Evolutionary conservation across 306 rosid species (phyloP).

Genomic region (Medicago ruthenica): DNA sequence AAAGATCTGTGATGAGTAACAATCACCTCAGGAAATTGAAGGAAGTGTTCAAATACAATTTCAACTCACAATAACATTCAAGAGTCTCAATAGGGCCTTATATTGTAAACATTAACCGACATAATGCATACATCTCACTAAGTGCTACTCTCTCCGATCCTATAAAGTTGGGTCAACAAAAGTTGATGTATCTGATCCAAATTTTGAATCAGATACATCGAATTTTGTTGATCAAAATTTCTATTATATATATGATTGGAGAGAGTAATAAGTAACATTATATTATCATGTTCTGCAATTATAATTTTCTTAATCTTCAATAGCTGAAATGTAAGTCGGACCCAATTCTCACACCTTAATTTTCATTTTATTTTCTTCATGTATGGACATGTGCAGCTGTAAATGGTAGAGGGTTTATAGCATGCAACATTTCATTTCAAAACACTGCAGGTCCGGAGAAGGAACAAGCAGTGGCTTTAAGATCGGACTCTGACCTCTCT

Average conservation of each 20-base stretch:
- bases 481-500: constrained; percentile 80
- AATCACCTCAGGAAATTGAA: constrained; percentile 5
- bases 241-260: no score
- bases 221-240: no score
- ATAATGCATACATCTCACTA: no score
- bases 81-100: constrained; percentile 9
- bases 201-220: no score
- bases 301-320: no score
- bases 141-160: no score
- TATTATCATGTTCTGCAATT: no score
- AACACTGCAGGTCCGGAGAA: constrained; percentile 85
- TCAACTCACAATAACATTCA: neutral
- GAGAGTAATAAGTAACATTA: no score
- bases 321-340: neutral
- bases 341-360: neutral
- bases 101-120: no score
- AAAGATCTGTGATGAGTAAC: no score
- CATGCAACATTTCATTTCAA: constrained; percentile 69
- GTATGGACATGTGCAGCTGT: constrained; percentile 59
- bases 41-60: neutral
- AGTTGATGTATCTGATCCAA: no score
- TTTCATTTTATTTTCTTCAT: neutral
- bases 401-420: constrained; percentile 85
- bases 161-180: no score
- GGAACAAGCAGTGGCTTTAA: constrained; percentile 86